phyloP scores from a whole-genome alignment of 345 rosid genomes.

The Rhizophora mangle region DNA sequence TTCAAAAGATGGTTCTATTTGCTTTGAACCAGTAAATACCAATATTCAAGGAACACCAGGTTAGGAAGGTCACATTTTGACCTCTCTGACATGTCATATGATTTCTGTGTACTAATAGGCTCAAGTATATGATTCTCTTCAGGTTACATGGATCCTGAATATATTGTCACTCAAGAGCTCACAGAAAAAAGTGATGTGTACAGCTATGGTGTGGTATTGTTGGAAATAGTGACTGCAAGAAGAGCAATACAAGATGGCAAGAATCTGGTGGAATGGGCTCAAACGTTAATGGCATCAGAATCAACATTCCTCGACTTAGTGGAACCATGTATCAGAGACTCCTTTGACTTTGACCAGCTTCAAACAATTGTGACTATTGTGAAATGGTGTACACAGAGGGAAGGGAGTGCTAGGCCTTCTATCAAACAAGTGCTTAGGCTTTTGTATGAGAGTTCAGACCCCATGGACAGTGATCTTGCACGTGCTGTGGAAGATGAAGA shows the following conservation, averaged over 20 bases:
- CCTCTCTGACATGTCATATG: background rate
- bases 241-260: constrained; percentile 74
- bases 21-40: constrained; percentile 82
- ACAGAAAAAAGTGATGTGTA: constrained; percentile 89
- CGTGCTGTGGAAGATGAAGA: constrained; percentile 64
- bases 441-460: constrained; percentile 79
- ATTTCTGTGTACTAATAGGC: constrained; percentile 2
- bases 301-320: constrained; percentile 55
- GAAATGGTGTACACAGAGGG: constrained; percentile 89
- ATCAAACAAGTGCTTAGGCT: constrained; percentile 83
- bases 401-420: constrained; percentile 76
- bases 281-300: constrained; percentile 49
- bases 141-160: constrained; percentile 98
- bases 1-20: constrained; percentile 82
- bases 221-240: constrained; percentile 76
- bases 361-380: constrained; percentile 55
- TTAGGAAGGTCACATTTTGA: constrained; percentile 24
- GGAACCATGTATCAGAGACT: constrained; percentile 56
- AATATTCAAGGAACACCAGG: constrained; percentile 98
- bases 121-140: constrained; percentile 26
- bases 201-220: constrained; percentile 87
- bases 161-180: constrained; percentile 76
- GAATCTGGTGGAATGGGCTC: constrained; percentile 74
- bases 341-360: constrained; percentile 74
- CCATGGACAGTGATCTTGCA: constrained; percentile 62